Conservation (phyloP, 768 basidiomycete genomes). For the Arthromyces matolae region DNA sequence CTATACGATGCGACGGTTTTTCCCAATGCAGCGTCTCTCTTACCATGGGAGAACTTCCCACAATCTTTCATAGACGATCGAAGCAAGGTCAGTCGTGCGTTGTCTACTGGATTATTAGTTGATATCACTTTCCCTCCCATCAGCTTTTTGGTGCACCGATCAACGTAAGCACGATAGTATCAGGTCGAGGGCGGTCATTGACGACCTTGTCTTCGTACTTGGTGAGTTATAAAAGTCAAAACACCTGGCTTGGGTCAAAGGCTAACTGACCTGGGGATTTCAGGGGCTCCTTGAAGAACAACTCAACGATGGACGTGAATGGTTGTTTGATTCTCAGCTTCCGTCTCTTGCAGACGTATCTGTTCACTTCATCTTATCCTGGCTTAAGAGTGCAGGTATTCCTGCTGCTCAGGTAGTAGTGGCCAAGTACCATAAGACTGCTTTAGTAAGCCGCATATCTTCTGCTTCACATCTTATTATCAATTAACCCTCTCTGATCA, state of each 20-base stretch:
- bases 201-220: slow-evolving; percentile 45
- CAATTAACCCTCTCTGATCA: slow-evolving; percentile 18
- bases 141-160: slow-evolving; percentile 35
- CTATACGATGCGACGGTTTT: slow-evolving; percentile 48
- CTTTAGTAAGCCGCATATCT: slow-evolving; percentile 31
- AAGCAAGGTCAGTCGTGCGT: slow-evolving; percentile 39
- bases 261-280: too few relatives aligned
- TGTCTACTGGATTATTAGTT: not conserved
- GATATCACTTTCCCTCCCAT: not conserved
- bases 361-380: slow-evolving; percentile 44
- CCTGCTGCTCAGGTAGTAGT: slow-evolving; percentile 33
- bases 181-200: slow-evolving; percentile 17
- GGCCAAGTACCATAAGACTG: slow-evolving; percentile 33
- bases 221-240: slow-evolving; percentile 26
- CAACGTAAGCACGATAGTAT: slow-evolving; percentile 24
- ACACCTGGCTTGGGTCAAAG: too few relatives aligned
- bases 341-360: slow-evolving; percentile 53
- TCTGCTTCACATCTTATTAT: not conserved
- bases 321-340: slow-evolving; percentile 51
- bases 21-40: slow-evolving; percentile 30
- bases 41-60: slow-evolving; percentile 49
- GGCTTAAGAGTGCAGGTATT: slow-evolving; percentile 34
- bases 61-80: slow-evolving; percentile 47
- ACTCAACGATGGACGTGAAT: slow-evolving; percentile 50
- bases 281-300: slow-evolving; percentile 38